phyloP scores from a whole-genome alignment of 2,329 filamentous ascomycete genomes.

The Sarocladium strictum region DNA sequence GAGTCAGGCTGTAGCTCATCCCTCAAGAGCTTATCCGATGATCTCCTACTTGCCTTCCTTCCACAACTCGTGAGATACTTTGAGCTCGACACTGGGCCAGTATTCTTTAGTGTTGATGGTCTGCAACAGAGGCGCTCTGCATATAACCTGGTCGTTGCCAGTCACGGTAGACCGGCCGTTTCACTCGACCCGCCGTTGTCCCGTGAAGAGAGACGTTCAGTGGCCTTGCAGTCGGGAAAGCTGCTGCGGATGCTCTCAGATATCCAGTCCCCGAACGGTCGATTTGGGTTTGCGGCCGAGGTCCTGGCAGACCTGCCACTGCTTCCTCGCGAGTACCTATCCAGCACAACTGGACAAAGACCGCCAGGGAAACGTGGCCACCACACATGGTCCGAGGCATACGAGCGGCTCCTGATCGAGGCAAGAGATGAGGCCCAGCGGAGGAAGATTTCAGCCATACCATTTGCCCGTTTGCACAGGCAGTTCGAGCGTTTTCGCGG shows the following conservation, averaged over 20 bases:
- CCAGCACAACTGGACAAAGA: background rate
- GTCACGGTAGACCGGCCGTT: constrained; percentile 32
- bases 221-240: constrained; percentile 42
- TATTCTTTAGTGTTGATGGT: background rate
- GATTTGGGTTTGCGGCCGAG: constrained; percentile 36
- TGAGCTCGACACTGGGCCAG: background rate
- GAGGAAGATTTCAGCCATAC: constrained; percentile 52
- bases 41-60: background rate
- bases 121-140: background rate
- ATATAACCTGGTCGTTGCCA: constrained; percentile 37
- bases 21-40: background rate
- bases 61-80: background rate
- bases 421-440: constrained; percentile 53
- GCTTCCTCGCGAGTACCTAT: background rate
- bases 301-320: constrained; percentile 19
- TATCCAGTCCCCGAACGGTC: constrained; percentile 37
- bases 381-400: constrained; percentile 42
- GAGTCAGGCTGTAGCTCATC: background rate
- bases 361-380: background rate
- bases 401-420: constrained; percentile 47
- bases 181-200: constrained; percentile 27
- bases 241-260: constrained; percentile 38
- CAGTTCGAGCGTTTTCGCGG: constrained; percentile 45
- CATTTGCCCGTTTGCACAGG: constrained; percentile 47
- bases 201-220: constrained; percentile 24